Evolutionary conservation across 371 early-diverging fungal genomes (phyloP).

Genomic region (Rhizopus sp.): DNA sequence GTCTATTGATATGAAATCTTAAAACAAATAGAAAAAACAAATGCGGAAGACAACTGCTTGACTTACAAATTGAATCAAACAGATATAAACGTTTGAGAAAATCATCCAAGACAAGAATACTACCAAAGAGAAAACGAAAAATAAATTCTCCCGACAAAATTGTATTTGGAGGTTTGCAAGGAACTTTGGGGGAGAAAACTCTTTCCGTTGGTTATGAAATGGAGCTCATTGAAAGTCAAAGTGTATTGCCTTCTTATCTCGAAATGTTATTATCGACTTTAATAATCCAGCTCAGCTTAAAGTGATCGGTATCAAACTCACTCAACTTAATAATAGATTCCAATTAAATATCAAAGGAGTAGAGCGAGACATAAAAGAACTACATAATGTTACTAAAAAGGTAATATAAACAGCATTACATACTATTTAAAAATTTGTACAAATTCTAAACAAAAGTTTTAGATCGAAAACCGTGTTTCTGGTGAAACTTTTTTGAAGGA

Average conservation of each 20-base stretch:
- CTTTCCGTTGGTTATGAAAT: slow-evolving; percentile 15
- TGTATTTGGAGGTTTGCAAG: slow-evolving; percentile 18
- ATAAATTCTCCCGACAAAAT: slow-evolving; percentile 10
- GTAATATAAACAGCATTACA: slow-evolving; percentile 14
- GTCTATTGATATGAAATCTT: slow-evolving; percentile 12
- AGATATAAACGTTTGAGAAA: slow-evolving; percentile 6
- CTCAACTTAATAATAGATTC: slow-evolving; percentile 10
- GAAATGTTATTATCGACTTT: slow-evolving; percentile 13
- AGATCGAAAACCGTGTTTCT: slow-evolving; percentile 16
- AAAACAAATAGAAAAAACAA: slow-evolving; percentile 10
- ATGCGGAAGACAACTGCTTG: slow-evolving; percentile 11
- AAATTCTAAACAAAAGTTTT: slow-evolving; percentile 14
- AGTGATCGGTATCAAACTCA: slow-evolving; percentile 9
- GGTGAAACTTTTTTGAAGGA: slow-evolving; percentile 11
- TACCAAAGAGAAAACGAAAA: slow-evolving; percentile 4
- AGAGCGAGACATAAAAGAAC: slow-evolving; percentile 13
- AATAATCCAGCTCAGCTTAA: slow-evolving; percentile 9
- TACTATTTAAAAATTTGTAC: slow-evolving; percentile 18
- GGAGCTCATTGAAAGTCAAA: slow-evolving; percentile 8
- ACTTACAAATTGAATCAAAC: slow-evolving; percentile 1
- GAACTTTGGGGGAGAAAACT: slow-evolving; percentile 6
- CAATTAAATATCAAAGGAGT: slow-evolving; percentile 11
- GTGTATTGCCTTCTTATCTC: slow-evolving; percentile 11
- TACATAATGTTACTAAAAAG: slow-evolving; percentile 14
- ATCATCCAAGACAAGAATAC: background rate